Evolutionary conservation across 202 grass and related monocot species (phyloP).

Genomic region (Brachypodium distachyon): DNA sequence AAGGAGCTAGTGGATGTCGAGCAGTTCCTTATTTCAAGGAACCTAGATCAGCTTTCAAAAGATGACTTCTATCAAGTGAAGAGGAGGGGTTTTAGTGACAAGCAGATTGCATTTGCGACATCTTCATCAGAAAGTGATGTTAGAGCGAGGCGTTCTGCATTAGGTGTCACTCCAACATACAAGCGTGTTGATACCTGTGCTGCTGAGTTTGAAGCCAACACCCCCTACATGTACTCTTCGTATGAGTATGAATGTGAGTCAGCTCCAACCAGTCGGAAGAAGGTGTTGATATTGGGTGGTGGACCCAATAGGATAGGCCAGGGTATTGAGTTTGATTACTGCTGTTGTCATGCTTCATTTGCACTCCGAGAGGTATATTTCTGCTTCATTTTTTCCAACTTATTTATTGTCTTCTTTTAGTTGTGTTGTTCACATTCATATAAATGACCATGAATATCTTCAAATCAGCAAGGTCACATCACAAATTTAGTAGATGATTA

Average conservation of each 20-base stretch:
- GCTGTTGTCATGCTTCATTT: constrained; percentile 96
- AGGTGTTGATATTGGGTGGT: constrained; percentile 97
- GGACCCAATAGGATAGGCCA: constrained; percentile 96
- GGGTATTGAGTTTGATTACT: constrained; percentile 98
- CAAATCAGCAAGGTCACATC: not conserved
- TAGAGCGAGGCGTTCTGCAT: constrained; percentile 53
- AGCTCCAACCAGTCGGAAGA: constrained; percentile 71
- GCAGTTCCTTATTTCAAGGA: constrained; percentile 48
- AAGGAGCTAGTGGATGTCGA: constrained; percentile 80
- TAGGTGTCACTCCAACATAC: constrained; percentile 72
- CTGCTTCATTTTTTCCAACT: constrained; percentile 10
- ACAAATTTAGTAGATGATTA: not conserved
- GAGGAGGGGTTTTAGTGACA: constrained; percentile 86
- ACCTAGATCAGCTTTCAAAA: constrained; percentile 57
- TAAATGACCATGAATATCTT: not conserved
- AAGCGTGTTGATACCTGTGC: constrained; percentile 99
- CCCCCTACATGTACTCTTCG: constrained; percentile 95
- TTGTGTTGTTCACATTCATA: not conserved
- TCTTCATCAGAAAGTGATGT: constrained; percentile 74
- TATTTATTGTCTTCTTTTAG: not conserved
- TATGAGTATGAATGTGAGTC: constrained; percentile 98
- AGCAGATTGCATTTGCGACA: constrained; percentile 83
- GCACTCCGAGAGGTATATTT: constrained; percentile 69
- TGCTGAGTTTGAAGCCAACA: constrained; percentile 98
- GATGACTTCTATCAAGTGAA: constrained; percentile 88